Conservation (phyloP, 768 basidiomycete genomes). For the Stropharia rugosoannulata region DNA sequence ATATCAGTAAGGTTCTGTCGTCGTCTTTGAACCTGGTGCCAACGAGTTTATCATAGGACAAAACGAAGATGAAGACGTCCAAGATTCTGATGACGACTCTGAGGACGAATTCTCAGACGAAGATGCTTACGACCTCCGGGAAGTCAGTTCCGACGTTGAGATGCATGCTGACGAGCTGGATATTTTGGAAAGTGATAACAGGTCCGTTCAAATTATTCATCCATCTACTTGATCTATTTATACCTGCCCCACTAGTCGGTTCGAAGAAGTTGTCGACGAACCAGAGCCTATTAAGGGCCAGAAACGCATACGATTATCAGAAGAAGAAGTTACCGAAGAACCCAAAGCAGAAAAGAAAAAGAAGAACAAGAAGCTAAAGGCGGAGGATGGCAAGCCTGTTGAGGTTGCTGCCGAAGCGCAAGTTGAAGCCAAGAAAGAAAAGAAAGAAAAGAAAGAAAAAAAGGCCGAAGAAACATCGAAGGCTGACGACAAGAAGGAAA, state of each 20-base stretch:
- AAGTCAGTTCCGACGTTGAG: conserved; percentile 84
- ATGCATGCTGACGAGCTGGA: conserved; percentile 62
- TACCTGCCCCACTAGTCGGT: conserved; percentile 45
- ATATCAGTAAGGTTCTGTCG: conserved; percentile 54
- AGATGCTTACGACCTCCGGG: conserved; percentile 64
- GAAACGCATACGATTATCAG: conserved; percentile 74
- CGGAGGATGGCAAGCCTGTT: conserved; percentile 53
- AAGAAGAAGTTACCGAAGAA: conserved; percentile 39
- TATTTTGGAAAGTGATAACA: conserved; percentile 55
- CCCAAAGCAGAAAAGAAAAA: conserved; percentile 64
- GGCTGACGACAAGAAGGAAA: conserved; percentile 17
- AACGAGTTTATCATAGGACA: conserved; percentile 46
- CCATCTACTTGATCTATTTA: not conserved
- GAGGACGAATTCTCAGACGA: conserved; percentile 55
- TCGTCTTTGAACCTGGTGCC: not conserved
- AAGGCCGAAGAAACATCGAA: conserved; percentile 20
- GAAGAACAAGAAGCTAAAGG: conserved; percentile 80
- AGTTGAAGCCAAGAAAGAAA: conserved; percentile 41
- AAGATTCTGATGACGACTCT: not conserved
- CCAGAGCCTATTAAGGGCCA: conserved; percentile 39
- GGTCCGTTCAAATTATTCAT: conserved; percentile 32
- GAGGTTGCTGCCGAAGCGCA: conserved; percentile 9
- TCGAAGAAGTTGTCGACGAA: conserved; percentile 66
- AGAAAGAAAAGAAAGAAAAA: conserved; percentile 31
- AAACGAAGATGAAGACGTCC: conserved; percentile 44